Percentiles rank a stretch among this genome's conserved stretches.
These are phyloP conservation scores for Lodderomyces theae DNA, from an alignment of 1,139 yeast genomes.

Conservation along the genomic window DNA sequence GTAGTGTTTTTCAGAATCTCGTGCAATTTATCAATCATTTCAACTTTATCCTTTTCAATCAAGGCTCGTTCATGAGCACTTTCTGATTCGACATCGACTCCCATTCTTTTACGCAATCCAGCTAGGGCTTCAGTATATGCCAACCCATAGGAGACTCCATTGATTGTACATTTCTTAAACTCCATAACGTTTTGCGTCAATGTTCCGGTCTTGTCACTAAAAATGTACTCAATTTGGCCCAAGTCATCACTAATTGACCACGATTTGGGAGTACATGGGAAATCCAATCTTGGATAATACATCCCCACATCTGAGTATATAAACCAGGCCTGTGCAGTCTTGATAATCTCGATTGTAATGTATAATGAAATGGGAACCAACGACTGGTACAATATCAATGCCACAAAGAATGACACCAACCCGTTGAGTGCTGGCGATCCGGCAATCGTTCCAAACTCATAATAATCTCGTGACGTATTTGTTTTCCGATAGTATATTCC, in stretches of 20 bases:
- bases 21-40: constrained; percentile 35
- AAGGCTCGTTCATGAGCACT: constrained; percentile 35
- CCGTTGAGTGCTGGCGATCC: constrained; percentile 53
- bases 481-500: constrained; percentile 44
- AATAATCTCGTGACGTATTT: constrained; percentile 39
- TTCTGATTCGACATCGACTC: constrained; percentile 52
- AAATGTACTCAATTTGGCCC: constrained; percentile 63
- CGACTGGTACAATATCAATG: constrained; percentile 54
- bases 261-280: constrained; percentile 59
- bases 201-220: constrained; percentile 63
- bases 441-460: constrained; percentile 52
- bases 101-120: constrained; percentile 55
- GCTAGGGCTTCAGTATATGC: constrained; percentile 64
- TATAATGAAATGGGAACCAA: constrained; percentile 60
- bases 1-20: constrained; percentile 21
- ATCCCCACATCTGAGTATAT: constrained; percentile 51
- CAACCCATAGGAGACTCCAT: constrained; percentile 53
- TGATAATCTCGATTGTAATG: constrained; percentile 58
- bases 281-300: constrained; percentile 53
- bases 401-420: constrained; percentile 48
- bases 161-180: constrained; percentile 57
- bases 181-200: constrained; percentile 62
- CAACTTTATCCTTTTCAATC: constrained; percentile 35
- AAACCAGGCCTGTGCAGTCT: constrained; percentile 57
- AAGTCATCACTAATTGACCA: constrained; percentile 64